Conservation (phyloP, 176 grass and related monocot species). For the Neostapfia colusana region DNA sequence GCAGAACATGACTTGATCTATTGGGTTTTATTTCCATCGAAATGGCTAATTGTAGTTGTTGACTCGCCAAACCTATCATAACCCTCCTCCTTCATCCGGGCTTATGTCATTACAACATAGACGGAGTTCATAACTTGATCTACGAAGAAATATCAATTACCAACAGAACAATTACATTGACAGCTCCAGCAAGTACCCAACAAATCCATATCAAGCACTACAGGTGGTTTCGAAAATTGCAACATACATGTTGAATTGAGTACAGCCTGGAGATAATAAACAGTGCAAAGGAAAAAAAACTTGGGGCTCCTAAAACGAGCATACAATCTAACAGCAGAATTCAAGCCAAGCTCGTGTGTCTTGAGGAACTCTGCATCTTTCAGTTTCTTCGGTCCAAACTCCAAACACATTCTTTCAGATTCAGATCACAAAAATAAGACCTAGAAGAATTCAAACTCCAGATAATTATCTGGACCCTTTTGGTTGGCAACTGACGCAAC, state of each 20-base stretch:
- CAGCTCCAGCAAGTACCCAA: constrained; percentile 17
- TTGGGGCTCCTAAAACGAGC: constrained; percentile 20
- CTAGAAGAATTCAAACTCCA: constrained; percentile 90
- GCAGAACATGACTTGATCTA: too few species aligned
- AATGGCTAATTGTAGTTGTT: too few species aligned
- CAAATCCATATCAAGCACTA: constrained; percentile 37
- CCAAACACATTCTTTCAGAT: not conserved
- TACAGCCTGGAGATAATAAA: constrained; percentile 35
- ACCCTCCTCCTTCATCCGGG: too few species aligned
- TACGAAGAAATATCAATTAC: constrained; percentile 26
- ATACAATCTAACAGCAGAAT: constrained; percentile 37
- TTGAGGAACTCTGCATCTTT: too few species aligned
- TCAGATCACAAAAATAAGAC: not conserved
- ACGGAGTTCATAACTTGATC: not conserved
- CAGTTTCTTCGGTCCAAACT: not conserved
- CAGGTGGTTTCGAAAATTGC: constrained; percentile 34
- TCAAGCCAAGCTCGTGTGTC: constrained; percentile 8
- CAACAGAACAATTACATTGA: constrained; percentile 25
- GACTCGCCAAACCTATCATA: too few species aligned
- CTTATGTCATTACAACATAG: too few species aligned
- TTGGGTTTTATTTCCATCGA: too few species aligned
- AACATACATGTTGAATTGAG: constrained; percentile 32
- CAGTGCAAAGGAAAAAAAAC: constrained; percentile 31
- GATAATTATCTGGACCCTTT: constrained; percentile 58
- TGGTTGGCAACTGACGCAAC: constrained; percentile 22